Evolutionary conservation across 2,329 filamentous ascomycete species (phyloP), one percentile per base, ranked within the genome.

Genomic region (Botrytis porri): DNA sequence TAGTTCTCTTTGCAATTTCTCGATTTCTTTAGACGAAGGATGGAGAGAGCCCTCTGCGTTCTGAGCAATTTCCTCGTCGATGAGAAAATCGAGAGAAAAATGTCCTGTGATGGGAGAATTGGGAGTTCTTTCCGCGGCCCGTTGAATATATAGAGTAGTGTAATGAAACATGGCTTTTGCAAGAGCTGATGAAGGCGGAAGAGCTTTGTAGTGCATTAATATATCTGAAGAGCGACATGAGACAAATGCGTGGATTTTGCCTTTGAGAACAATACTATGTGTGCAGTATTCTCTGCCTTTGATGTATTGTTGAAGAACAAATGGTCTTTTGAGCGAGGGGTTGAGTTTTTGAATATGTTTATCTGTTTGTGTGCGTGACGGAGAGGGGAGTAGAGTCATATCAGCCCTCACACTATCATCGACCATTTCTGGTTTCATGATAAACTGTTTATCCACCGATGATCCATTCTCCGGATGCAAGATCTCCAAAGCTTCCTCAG

Each of bases 281-380:
- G 92, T 93, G 81, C 90, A 92, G 79, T 90, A 94, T 79, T 94
- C 91, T 0, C 88, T 86, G 0, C 86, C 84, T 0, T 78, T 73
- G 75, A 92, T 87, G 80, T 87, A 93, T 78, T 93, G 88, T 78
- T 95, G 91, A 37, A 94, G 80, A 74, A 93, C 85, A 86, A 89
- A 93, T 0, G 90, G 87, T 3, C 84, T 72, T 32, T 74, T 76
- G 0, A 74, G 70, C 1, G 77, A 75, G 2, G 78, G 79, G 8
- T 73, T 75, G 22, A 94, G 84, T 25, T 83, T 81, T 22, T 84
- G 83, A 39, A 93, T 80, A 75, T 90, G 85, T 0, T 81, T 78
- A 62, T 84, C 84, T 0, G 91, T 93, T 73, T 88, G 84, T 18
- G 82, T 81, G 3, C 84, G 77, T 0, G 87, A 86, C 0, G 81